A percentile compares a stretch with the other conserved stretches of the same genome.
Evolutionary conservation across 192 early-diverging fungal species (phyloP).

Genomic region (Gaertneriomyces semiglobifer): DNA sequence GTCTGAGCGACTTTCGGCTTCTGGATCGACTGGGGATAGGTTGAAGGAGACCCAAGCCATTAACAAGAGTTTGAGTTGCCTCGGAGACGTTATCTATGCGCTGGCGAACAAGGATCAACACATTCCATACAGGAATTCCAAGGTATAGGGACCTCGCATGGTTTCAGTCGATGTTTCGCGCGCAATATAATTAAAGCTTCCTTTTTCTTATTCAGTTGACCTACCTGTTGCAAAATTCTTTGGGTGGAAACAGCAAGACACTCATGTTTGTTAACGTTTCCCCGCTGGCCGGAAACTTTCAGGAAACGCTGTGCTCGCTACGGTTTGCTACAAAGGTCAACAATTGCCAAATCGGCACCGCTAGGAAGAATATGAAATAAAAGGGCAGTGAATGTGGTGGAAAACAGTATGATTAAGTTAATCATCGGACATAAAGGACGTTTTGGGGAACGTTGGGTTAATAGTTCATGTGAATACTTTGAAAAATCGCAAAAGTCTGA

Average conservation of each 20-base stretch:
- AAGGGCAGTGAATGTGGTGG: no score
- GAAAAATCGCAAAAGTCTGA: no score
- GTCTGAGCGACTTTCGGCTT: slow-evolving; percentile 78
- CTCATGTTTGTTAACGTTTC: slow-evolving; percentile 98
- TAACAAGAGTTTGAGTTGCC: slow-evolving; percentile 85
- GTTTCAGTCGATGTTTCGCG: no score
- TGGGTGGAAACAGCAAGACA: slow-evolving; percentile 91
- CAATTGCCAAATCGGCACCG: slow-evolving; percentile 83
- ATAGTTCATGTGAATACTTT: no score
- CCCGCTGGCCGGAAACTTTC: slow-evolving; percentile 72
- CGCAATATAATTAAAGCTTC: no score
- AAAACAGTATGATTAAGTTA: no score
- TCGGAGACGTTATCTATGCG: slow-evolving; percentile 89
- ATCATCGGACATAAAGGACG: no score
- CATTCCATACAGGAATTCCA: slow-evolving; percentile 93
- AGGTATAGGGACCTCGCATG: slow-evolving; percentile 51
- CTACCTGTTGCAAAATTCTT: slow-evolving; percentile 39
- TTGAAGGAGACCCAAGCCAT: slow-evolving; percentile 94
- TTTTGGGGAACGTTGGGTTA: no score
- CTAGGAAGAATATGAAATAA: slow-evolving; percentile 27
- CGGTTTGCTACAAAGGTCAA: slow-evolving; percentile 97
- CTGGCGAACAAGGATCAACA: slow-evolving; percentile 70
- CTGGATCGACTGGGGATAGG: slow-evolving; percentile 82
- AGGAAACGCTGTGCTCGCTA: slow-evolving; percentile 86
- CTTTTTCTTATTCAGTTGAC: neutral